phyloP scores from a whole-genome alignment of 371 early-diverging fungal genomes.

The Circinella umbellata region DNA sequence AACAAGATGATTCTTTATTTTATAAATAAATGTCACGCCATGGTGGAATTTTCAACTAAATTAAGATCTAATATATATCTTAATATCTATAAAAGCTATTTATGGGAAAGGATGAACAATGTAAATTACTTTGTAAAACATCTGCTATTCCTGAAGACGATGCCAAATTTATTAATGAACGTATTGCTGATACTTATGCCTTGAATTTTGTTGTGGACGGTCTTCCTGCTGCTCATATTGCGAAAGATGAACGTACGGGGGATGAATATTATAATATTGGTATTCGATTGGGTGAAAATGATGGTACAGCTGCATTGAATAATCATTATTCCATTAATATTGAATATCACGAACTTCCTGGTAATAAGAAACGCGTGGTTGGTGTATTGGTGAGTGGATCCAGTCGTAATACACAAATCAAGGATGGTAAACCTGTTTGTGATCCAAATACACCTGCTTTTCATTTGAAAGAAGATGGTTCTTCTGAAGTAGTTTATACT shows the following conservation, averaged over 20 bases:
- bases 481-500: conserved; percentile 68
- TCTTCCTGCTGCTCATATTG: conserved; percentile 77
- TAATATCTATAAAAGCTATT: conserved; percentile 15
- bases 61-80: too few relatives aligned
- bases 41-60: too few relatives aligned
- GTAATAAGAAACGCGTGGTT: conserved; percentile 80
- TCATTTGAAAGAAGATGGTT: conserved; percentile 23
- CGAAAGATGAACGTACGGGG: conserved; percentile 32
- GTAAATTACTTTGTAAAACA: conserved; percentile 66
- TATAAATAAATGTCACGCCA: too few relatives aligned
- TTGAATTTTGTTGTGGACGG: conserved; percentile 87
- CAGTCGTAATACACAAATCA: conserved; percentile 38
- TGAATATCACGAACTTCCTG: conserved; percentile 75
- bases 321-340: conserved; percentile 92
- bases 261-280: conserved; percentile 77
- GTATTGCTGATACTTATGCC: conserved; percentile 79
- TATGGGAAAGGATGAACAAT: conserved; percentile 48
- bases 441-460: conserved; percentile 1
- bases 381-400: conserved; percentile 82
- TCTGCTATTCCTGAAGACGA: conserved; percentile 64
- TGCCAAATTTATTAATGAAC: conserved; percentile 81
- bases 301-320: conserved; percentile 50
- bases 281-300: conserved; percentile 63
- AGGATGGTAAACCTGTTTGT: conserved; percentile 21
- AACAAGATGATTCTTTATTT: conserved; percentile 11